Conservation (phyloP, 352 stramenopile species). For the Hyaloperonospora brassicae region DNA sequence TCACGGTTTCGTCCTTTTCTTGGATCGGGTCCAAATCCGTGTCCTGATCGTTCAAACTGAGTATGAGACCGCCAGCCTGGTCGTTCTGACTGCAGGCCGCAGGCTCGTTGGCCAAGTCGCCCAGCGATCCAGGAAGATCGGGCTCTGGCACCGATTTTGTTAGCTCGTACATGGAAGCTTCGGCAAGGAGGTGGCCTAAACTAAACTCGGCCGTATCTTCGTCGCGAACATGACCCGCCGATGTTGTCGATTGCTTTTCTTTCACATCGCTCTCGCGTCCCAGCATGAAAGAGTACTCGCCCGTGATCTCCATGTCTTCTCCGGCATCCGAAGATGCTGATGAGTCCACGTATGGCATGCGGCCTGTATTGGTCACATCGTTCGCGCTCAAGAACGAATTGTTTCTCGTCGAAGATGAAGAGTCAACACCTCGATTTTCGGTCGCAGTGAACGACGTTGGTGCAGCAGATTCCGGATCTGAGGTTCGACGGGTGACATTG, state of each 20-base stretch:
- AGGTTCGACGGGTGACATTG: constrained; percentile 17
- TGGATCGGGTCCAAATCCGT: constrained; percentile 49
- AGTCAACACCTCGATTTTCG: constrained; percentile 6
- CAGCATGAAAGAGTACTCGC: constrained; percentile 46
- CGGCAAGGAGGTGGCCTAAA: constrained; percentile 47
- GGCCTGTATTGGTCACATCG: constrained; percentile 18
- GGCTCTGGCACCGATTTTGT: constrained; percentile 19
- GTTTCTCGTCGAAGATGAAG: constrained; percentile 5
- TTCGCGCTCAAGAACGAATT: constrained; percentile 45
- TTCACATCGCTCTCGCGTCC: constrained; percentile 6
- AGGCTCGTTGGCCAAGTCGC: constrained; percentile 26
- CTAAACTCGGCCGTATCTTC: constrained; percentile 60
- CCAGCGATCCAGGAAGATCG: constrained; percentile 19
- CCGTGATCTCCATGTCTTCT: constrained; percentile 85
- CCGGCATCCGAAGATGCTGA: constrained; percentile 68
- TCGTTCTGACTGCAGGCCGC: constrained; percentile 10
- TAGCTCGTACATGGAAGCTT: constrained; percentile 42
- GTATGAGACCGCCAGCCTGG: constrained; percentile 6
- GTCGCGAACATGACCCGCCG: constrained; percentile 15
- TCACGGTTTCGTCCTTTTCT: constrained; percentile 54
- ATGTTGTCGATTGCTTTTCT: constrained; percentile 7
- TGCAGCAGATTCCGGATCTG: constrained; percentile 1
- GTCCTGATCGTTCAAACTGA: constrained; percentile 26
- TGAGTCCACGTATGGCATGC: constrained; percentile 59
- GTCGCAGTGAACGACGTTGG: constrained; percentile 9